A percentile compares a stretch with the other conserved stretches of the same genome.
Evolutionary conservation across 192 early-diverging fungal genomes (phyloP).

Genomic region (Coemansia sp.): DNA sequence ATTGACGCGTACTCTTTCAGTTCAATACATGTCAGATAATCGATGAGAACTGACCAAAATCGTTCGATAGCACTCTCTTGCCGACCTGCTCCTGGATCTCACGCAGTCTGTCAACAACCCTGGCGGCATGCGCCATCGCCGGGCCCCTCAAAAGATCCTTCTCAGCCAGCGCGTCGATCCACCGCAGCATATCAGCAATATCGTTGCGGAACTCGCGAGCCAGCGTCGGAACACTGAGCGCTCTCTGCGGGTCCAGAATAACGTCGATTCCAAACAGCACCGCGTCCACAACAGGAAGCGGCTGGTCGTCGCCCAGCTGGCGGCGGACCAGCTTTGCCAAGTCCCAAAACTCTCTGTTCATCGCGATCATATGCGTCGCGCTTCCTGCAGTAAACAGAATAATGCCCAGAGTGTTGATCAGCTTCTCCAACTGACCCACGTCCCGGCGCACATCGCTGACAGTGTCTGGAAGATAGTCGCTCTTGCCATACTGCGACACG

Average conservation of each 20-base stretch:
- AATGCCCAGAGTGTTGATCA: slow-evolving; percentile 42
- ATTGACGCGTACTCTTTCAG: no score
- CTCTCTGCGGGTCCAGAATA: slow-evolving; percentile 31
- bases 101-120: slow-evolving; percentile 27
- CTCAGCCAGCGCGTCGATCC: slow-evolving; percentile 30
- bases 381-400: slow-evolving; percentile 35
- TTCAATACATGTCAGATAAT: slow-evolving; percentile 5
- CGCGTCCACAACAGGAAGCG: slow-evolving; percentile 41
- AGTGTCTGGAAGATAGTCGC: slow-evolving; percentile 27
- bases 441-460: slow-evolving; percentile 33
- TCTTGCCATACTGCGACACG: slow-evolving; percentile 39
- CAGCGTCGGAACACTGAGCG: slow-evolving; percentile 35
- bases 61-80: slow-evolving; percentile 10
- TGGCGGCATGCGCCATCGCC: slow-evolving; percentile 27
- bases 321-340: slow-evolving; percentile 27
- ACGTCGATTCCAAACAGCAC: slow-evolving; percentile 51
- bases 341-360: slow-evolving; percentile 51
- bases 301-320: slow-evolving; percentile 8
- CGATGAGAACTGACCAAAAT: slow-evolving; percentile 22
- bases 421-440: slow-evolving; percentile 26
- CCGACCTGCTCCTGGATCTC: slow-evolving; percentile 40
- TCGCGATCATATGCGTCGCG: slow-evolving; percentile 36
- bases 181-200: slow-evolving; percentile 26
- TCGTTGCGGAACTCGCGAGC: slow-evolving; percentile 42
- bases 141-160: slow-evolving; percentile 7